A percentile compares a stretch with the other conserved stretches of the same genome.
These are phyloP conservation scores for Nematocida parisii DNA, from an alignment of 371 early-diverging fungal species.

Conservation along the genomic window DNA sequence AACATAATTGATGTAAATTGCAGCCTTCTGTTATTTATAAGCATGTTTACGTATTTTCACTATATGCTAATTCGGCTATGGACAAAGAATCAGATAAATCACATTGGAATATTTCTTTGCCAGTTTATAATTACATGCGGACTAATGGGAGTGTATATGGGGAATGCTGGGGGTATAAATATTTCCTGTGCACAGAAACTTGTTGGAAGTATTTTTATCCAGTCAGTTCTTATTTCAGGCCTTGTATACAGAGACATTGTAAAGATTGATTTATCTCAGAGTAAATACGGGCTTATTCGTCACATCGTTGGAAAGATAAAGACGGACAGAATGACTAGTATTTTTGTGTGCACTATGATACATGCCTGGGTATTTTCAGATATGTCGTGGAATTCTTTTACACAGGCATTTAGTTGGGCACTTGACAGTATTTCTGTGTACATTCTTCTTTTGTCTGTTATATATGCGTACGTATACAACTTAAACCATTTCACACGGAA, in stretches of 20 bases:
- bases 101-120: neutral
- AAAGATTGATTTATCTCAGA: neutral
- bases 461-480: conserved; percentile 38
- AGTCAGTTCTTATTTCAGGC: neutral
- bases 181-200: neutral
- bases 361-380: neutral
- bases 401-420: neutral
- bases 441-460: neutral
- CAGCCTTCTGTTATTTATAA: neutral
- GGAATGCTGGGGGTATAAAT: neutral
- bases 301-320: neutral
- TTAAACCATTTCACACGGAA: conserved; percentile 25
- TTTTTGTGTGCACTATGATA: neutral
- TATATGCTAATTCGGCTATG: conserved; percentile 5
- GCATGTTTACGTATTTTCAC: neutral
- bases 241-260: neutral
- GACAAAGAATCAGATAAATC: conserved; percentile 13
- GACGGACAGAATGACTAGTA: neutral
- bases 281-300: neutral
- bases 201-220: neutral
- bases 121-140: neutral
- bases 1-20: conserved; percentile 6
- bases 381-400: neutral
- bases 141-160: neutral
- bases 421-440: conserved; percentile 5